Conservation (phyloP, 345 rosid species). For the Acer saccharum region DNA sequence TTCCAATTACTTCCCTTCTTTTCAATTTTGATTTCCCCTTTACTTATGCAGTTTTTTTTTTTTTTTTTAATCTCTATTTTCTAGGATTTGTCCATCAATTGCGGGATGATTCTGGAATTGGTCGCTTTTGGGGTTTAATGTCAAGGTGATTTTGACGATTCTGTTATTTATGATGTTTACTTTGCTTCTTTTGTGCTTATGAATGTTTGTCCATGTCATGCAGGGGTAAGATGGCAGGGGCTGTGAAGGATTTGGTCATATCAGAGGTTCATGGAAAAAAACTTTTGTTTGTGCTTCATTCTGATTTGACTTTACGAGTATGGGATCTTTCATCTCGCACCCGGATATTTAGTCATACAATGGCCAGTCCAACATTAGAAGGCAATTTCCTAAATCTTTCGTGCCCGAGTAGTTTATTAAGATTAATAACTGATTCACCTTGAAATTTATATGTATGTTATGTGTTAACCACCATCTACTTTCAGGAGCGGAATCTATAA, state of each 20-base stretch:
- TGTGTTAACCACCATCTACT: slow-evolving; percentile 22
- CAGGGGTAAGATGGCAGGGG: slow-evolving; percentile 68
- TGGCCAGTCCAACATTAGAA: slow-evolving; percentile 49
- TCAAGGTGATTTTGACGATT: slow-evolving; percentile 52
- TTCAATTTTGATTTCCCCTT: slow-evolving; percentile 4
- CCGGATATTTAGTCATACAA: slow-evolving; percentile 58
- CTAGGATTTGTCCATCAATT: slow-evolving; percentile 71
- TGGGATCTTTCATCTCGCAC: slow-evolving; percentile 64
- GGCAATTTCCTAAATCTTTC: slow-evolving; percentile 44
- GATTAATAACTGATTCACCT: not conserved
- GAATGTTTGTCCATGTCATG: slow-evolving; percentile 19
- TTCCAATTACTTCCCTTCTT: slow-evolving; percentile 1
- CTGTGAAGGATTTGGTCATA: slow-evolving; percentile 67
- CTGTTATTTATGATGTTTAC: too few relatives aligned
- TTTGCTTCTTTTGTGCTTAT: too few relatives aligned
- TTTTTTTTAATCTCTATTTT: not conserved
- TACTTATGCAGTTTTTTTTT: slow-evolving; percentile 13
- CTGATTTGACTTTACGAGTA: slow-evolving; percentile 64
- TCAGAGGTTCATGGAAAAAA: slow-evolving; percentile 49
- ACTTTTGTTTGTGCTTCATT: slow-evolving; percentile 64
- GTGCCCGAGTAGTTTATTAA: not conserved
- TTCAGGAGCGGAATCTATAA: slow-evolving; percentile 56
- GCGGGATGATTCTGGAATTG: slow-evolving; percentile 73
- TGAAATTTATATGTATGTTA: slow-evolving; percentile 8
- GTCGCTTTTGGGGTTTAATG: slow-evolving; percentile 83